These are phyloP conservation scores for Calonectria fujianensis DNA, from an alignment of 2,329 filamentous ascomycete species.

Conservation along the genomic window DNA sequence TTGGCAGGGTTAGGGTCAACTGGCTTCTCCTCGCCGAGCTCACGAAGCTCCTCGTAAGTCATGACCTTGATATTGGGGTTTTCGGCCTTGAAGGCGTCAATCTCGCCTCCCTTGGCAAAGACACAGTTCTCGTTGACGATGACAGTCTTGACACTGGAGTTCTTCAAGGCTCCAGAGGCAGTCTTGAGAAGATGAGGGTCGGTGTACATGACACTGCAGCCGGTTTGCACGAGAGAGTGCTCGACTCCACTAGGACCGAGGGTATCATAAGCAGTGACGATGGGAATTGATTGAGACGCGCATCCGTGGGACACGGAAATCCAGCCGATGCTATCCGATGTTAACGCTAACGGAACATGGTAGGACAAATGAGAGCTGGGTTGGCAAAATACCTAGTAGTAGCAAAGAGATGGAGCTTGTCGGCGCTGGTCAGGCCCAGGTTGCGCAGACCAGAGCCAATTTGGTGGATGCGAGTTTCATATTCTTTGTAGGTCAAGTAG, in stretches of 20 bases:
- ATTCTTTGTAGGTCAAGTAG: constrained; percentile 87
- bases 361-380: neutral
- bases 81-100: constrained; percentile 74
- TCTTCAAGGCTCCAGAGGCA: constrained; percentile 73
- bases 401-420: constrained; percentile 88
- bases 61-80: constrained; percentile 73
- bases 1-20: constrained; percentile 82
- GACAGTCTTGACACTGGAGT: constrained; percentile 74
- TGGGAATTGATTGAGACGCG: constrained; percentile 90
- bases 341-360: constrained; percentile 21
- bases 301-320: constrained; percentile 85
- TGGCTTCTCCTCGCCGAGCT: constrained; percentile 79
- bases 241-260: constrained; percentile 89
- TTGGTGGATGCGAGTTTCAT: constrained; percentile 80
- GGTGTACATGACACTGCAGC: constrained; percentile 88
- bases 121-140: constrained; percentile 78
- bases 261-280: constrained; percentile 96
- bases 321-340: constrained; percentile 81
- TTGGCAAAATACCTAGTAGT: constrained; percentile 79
- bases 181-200: constrained; percentile 86
- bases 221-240: constrained; percentile 89
- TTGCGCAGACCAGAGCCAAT: constrained; percentile 84
- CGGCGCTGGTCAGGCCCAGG: constrained; percentile 80
- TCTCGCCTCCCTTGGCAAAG: constrained; percentile 70
- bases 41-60: constrained; percentile 73